A percentile compares a stretch with the other conserved stretches of the same genome.
phyloP scores from a whole-genome alignment of 345 rosid genomes.

The Eucalyptus marginata region DNA sequence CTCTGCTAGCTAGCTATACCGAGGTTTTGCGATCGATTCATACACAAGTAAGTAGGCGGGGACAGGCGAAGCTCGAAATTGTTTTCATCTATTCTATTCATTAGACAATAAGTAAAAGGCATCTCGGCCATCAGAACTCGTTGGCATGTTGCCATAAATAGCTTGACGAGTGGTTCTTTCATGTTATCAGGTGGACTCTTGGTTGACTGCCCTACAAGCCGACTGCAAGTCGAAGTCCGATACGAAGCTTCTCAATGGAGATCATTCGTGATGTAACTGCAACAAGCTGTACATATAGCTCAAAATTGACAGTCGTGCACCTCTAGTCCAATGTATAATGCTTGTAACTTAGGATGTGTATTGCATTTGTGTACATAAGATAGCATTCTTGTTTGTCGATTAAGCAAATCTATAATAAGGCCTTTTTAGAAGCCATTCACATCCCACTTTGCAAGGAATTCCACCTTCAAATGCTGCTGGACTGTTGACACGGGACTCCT shows the following conservation, averaged over 20 bases:
- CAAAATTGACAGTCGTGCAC: background rate
- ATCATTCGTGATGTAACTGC: background rate
- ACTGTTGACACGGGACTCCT: background rate
- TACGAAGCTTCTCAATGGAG: constrained; percentile 23
- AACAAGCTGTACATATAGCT: constrained; percentile 16
- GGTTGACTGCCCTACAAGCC: constrained; percentile 43
- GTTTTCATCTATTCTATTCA: background rate
- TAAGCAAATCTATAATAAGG: background rate
- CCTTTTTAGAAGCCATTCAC: background rate
- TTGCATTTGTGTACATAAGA: constrained; percentile 23
- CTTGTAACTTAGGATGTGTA: constrained; percentile 4
- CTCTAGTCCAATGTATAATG: background rate
- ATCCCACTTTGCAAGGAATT: background rate
- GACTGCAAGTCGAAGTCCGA: constrained; percentile 36
- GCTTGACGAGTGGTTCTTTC: background rate
- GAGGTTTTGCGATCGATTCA: background rate
- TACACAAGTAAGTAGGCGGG: background rate
- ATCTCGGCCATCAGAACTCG: background rate
- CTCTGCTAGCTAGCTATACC: background rate
- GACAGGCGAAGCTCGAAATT: background rate
- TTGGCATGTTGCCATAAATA: background rate
- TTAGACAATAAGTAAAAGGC: background rate
- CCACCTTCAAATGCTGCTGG: background rate
- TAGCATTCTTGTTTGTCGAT: background rate
- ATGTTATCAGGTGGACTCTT: constrained; percentile 49